These are phyloP conservation scores for Linanthus parryae DNA, from an alignment of 148 eudicot species.

Conservation along the genomic window DNA sequence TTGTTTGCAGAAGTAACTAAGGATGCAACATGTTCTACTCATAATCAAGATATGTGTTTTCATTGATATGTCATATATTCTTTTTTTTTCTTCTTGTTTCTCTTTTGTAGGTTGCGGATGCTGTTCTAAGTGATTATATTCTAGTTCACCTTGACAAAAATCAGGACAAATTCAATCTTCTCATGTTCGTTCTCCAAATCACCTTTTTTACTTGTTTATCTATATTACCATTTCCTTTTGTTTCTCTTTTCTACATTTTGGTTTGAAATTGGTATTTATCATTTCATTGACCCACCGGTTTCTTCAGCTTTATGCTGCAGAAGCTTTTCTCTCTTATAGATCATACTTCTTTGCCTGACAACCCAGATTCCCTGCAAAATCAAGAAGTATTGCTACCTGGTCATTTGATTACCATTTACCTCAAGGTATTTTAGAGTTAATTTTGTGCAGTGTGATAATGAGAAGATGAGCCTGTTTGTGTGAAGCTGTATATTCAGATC, in stretches of 20 bases:
- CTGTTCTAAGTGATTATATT: slow-evolving; percentile 73
- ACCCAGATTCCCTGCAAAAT: slow-evolving; percentile 82
- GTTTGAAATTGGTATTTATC: not conserved
- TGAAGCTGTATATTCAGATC: too few relatives aligned
- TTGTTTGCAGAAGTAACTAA: not conserved
- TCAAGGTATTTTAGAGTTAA: slow-evolving; percentile 52
- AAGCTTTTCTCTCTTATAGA: slow-evolving; percentile 91
- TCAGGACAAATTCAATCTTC: slow-evolving; percentile 88
- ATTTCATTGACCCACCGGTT: slow-evolving; percentile 5
- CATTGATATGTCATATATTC: too few relatives aligned
- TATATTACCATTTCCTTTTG: not conserved
- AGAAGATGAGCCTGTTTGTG: too few relatives aligned
- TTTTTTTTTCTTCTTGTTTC: not conserved
- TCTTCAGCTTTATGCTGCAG: slow-evolving; percentile 82
- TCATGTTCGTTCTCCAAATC: slow-evolving; percentile 47
- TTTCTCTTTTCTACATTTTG: not conserved
- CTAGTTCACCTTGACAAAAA: slow-evolving; percentile 87
- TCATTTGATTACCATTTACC: slow-evolving; percentile 68
- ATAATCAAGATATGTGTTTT: not conserved
- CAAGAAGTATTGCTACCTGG: slow-evolving; percentile 92
- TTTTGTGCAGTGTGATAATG: too few relatives aligned
- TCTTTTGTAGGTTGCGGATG: slow-evolving; percentile 65
- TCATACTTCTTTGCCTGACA: slow-evolving; percentile 87
- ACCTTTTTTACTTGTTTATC: not conserved
- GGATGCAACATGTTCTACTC: not conserved